phyloP scores from a whole-genome alignment of 2,329 filamentous ascomycete genomes.

The Pseudogymnoascus sp. region DNA sequence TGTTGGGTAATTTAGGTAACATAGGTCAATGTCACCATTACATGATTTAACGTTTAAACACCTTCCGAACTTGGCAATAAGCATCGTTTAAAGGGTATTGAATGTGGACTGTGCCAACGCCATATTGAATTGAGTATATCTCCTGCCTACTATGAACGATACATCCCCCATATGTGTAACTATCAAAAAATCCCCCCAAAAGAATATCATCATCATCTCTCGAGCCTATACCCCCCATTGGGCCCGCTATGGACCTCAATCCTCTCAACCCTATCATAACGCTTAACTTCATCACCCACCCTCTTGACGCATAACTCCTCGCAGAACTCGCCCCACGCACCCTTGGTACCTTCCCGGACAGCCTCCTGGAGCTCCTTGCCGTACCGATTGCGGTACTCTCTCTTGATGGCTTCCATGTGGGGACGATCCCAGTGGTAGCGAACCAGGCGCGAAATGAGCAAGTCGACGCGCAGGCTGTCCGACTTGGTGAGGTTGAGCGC shows the following conservation, averaged over 20 bases:
- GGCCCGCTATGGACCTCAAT: neutral
- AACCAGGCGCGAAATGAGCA: constrained; percentile 81
- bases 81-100: neutral
- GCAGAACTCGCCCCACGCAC: constrained; percentile 72
- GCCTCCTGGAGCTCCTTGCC: constrained; percentile 65
- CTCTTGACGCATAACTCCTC: constrained; percentile 57
- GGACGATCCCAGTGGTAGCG: constrained; percentile 85
- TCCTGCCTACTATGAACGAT: neutral
- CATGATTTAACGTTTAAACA: neutral
- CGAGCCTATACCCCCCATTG: neutral
- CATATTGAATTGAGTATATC: neutral
- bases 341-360: constrained; percentile 66
- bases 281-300: constrained; percentile 50
- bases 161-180: neutral
- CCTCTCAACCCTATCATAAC: constrained; percentile 32
- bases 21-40: neutral
- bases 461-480: constrained; percentile 68
- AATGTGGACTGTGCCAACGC: neutral
- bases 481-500: constrained; percentile 63
- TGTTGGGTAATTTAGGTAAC: neutral
- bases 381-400: constrained; percentile 73
- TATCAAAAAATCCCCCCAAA: neutral
- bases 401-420: constrained; percentile 73
- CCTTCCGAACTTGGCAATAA: neutral
- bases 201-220: neutral